Base-by-base conservation (phyloP, 169 alveolate genomes). In the Ichthyophthirius multifiliis region DNA sequence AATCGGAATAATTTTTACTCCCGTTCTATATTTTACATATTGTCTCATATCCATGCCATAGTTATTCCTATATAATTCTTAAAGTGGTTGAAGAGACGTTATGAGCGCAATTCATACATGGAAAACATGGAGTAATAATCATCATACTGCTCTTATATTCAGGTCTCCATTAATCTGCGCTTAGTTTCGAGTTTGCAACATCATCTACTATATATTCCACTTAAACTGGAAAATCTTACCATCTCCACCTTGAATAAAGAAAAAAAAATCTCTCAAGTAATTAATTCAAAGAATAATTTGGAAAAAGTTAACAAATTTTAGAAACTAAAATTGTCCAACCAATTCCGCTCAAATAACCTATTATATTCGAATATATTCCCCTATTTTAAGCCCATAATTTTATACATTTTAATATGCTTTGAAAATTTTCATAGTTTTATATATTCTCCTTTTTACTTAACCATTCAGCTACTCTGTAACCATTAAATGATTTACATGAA, bases 311-410 rank as follows among this genome's bases (percentile, higher is more conserved):
- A 30, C 95, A 89, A 7, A 94, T 83, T 79, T 91, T 89, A 6
- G 93, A 92, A 2, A 90, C 93, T 23, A 94, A 67, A 45, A 94
- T 94, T 15, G 94, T 92, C 94, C 94, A 94, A 4, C 95, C 94
- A 12, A 94, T 93, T 12, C 97, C 97, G 27, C 97, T 95, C 20
- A 89, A 86, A 77, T 85, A 94, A 0, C 97, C 97, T 71, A 94
- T 88, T 18, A 91, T 94, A 86, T 90, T 90, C 7, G 93, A 82
- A 83, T 90, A 90, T 2, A 94, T 84, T 44, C 97, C 97, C 76
- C 96, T 87, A 74, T 88, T 88, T 75, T 88, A 88, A 39, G 97
- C 95, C 97, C 97, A 94, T 46, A 91, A 83, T 75, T 94, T 94
- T 7, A 94, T 85, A 18, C 87, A 79, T 77, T 94, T 87, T 35